Evolutionary conservation across 2,329 filamentous ascomycete species (phyloP), one percentile per base, ranked within the genome.

Genomic region (Cladosporium sp.): DNA sequence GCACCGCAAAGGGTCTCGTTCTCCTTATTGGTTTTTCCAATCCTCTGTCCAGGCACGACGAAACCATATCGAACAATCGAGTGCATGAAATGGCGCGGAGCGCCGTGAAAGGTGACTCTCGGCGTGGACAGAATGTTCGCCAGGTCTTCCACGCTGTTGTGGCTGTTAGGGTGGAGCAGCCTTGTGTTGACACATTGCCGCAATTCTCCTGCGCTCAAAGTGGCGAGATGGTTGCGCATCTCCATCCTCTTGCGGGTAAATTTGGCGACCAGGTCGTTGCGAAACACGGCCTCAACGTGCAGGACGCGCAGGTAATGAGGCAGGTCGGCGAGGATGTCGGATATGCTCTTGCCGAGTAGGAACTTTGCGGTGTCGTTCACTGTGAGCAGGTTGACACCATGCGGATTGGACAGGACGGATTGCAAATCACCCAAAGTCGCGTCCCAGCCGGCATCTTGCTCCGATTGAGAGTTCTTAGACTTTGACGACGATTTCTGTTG

Each of bases 41-140:
- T 60, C 28, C 52, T 59, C 13, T 59, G 49, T 0, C 68, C 69
- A 2, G 72, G 74, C 32, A 67, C 63, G 5, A 74, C 58, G 54
- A 77, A 76, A 2, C 73, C 73, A 53, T 74, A 60, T 9, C 70
- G 69, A 10, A 77, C 68, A 40, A 77, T 77, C 1, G 69, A 73
- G 3, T 69, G 64, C 3, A 76, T 67, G 4, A 60, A 60, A 5
- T 38, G 33, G 28, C 52, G 40, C 22, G 54, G 55, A 9, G 56
- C 52, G 14, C 56, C 56, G 22, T 77, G 72, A 51, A 71, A 76
- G 2, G 71, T 74, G 10, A 72, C 54, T 9, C 60, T 59, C 3
- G 71, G 69, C 31, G 61, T 63, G 9, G 61, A 53, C 18, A 77
- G 61, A 40, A 72, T 61, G 14, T 72, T 64, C 0, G 72, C 61